A percentile compares a stretch with the other conserved stretches of the same genome.
phyloP scores from a whole-genome alignment of 1,284 basidiomycete species.

The Leccinum discolor region DNA sequence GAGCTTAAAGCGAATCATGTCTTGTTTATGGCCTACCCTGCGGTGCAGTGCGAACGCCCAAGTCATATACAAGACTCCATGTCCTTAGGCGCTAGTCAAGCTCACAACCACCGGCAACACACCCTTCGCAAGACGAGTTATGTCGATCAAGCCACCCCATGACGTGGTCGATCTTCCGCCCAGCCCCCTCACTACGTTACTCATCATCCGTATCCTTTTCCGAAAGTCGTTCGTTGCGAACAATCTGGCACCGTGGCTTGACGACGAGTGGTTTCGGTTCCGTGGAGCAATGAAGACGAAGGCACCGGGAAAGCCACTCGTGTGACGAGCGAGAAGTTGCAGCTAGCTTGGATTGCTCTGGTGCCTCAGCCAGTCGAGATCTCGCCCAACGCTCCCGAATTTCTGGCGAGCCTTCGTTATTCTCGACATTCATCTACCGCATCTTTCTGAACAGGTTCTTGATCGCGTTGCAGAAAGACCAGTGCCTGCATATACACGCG shows the following conservation, averaged over 20 bases:
- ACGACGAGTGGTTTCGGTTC: slow-evolving; percentile 82
- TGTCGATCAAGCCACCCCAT: slow-evolving; percentile 54
- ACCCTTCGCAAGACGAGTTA: slow-evolving; percentile 69
- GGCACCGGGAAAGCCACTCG: slow-evolving; percentile 36
- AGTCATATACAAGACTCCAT: slow-evolving; percentile 57
- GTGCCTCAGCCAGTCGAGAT: slow-evolving; percentile 42
- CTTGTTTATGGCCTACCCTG: slow-evolving; percentile 72
- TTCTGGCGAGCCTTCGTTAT: slow-evolving; percentile 54
- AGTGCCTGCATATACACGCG: slow-evolving; percentile 43
- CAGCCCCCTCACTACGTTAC: slow-evolving; percentile 70
- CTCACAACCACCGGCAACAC: slow-evolving; percentile 49
- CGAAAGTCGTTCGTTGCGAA: slow-evolving; percentile 69
- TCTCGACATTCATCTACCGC: slow-evolving; percentile 45
- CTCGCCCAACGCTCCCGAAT: slow-evolving; percentile 34
- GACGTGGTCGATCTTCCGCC: slow-evolving; percentile 68
- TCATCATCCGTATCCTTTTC: slow-evolving; percentile 76
- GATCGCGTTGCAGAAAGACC: slow-evolving; percentile 36
- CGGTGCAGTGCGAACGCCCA: slow-evolving; percentile 44
- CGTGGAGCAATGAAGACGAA: slow-evolving; percentile 69
- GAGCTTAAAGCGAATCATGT: slow-evolving; percentile 41
- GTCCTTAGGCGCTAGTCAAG: slow-evolving; percentile 73
- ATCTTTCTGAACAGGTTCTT: slow-evolving; percentile 40
- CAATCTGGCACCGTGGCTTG: slow-evolving; percentile 70
- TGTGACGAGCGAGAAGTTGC: neutral
- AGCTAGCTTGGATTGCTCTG: slow-evolving; percentile 14